These are phyloP conservation scores for Xylaria hypoxylon DNA, from an alignment of 2,329 filamentous ascomycete species.

Conservation along the genomic window DNA sequence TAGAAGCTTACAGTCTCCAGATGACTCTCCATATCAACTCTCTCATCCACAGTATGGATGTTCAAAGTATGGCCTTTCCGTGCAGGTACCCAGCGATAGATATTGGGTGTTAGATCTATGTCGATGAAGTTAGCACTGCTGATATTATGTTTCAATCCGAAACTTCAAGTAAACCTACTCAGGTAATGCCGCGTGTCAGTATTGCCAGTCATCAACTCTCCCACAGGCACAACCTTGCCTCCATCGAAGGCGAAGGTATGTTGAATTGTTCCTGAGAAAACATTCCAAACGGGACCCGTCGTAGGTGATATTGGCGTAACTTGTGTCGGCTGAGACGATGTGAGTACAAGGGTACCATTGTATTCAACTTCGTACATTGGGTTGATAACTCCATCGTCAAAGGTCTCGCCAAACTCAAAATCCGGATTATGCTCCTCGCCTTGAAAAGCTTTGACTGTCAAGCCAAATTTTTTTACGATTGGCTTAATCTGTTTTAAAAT, in stretches of 20 bases:
- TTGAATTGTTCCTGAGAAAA: slow-evolving; percentile 51
- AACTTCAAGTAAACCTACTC: slow-evolving; percentile 43
- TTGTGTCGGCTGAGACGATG: slow-evolving; percentile 50
- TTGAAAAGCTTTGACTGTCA: slow-evolving; percentile 62
- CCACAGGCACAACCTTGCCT: slow-evolving; percentile 53
- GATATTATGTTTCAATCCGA: not conserved
- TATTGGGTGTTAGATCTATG: slow-evolving; percentile 51
- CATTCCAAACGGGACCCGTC: slow-evolving; percentile 49
- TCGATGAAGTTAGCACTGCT: slow-evolving; percentile 21
- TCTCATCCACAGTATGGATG: slow-evolving; percentile 55
- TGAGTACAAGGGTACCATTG: slow-evolving; percentile 55
- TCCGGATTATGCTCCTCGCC: slow-evolving; percentile 51
- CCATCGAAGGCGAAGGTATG: slow-evolving; percentile 52
- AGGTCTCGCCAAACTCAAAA: slow-evolving; percentile 40
- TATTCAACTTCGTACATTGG: slow-evolving; percentile 55
- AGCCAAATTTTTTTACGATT: slow-evolving; percentile 60
- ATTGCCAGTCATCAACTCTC: slow-evolving; percentile 54
- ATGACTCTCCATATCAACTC: slow-evolving; percentile 54
- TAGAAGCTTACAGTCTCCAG: slow-evolving; percentile 55
- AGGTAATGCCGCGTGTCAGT: slow-evolving; percentile 54
- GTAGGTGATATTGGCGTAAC: slow-evolving; percentile 55
- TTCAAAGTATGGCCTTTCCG: slow-evolving; percentile 51
- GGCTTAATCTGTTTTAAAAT: slow-evolving; percentile 59
- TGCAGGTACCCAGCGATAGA: slow-evolving; percentile 56
- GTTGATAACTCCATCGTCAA: slow-evolving; percentile 38